phyloP scores from a whole-genome alignment of 2,329 filamentous ascomycete species.

The Dactylellina parvicollis region DNA sequence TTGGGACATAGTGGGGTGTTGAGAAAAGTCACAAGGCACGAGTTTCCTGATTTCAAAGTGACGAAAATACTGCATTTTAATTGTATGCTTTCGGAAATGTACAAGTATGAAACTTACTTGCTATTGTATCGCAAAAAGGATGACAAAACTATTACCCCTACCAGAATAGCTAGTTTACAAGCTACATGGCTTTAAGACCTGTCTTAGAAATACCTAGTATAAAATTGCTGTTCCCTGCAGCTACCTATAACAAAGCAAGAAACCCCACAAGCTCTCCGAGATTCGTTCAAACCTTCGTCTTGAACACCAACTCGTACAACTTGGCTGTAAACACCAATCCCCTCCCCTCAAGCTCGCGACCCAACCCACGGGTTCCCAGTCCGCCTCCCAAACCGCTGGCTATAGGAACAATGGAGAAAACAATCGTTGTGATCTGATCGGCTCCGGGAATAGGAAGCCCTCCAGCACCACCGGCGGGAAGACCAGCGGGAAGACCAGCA shows the following conservation, averaged over 20 bases:
- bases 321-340: conserved; percentile 10
- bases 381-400: not conserved
- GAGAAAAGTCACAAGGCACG: too few relatives aligned
- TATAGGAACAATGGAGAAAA: not conserved
- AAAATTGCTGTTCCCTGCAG: too few relatives aligned
- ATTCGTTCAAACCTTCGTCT: not conserved
- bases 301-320: conserved; percentile 9
- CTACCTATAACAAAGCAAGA: not conserved
- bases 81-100: too few relatives aligned
- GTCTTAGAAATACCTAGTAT: too few relatives aligned
- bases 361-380: not conserved
- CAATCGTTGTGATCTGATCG: not conserved
- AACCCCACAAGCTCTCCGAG: not conserved
- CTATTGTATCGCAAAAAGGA: too few relatives aligned
- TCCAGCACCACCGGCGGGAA: not conserved
- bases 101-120: too few relatives aligned
- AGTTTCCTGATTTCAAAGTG: too few relatives aligned
- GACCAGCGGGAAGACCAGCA: not conserved
- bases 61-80: too few relatives aligned
- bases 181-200: too few relatives aligned
- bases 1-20: too few relatives aligned
- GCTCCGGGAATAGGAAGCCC: not conserved
- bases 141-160: too few relatives aligned
- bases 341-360: not conserved
- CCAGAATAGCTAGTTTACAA: too few relatives aligned